Percentiles rank a stretch among this genome's conserved stretches.
phyloP scores from a whole-genome alignment of 2,329 filamentous ascomycete genomes.

The Teratosphaeria nubilosa region DNA sequence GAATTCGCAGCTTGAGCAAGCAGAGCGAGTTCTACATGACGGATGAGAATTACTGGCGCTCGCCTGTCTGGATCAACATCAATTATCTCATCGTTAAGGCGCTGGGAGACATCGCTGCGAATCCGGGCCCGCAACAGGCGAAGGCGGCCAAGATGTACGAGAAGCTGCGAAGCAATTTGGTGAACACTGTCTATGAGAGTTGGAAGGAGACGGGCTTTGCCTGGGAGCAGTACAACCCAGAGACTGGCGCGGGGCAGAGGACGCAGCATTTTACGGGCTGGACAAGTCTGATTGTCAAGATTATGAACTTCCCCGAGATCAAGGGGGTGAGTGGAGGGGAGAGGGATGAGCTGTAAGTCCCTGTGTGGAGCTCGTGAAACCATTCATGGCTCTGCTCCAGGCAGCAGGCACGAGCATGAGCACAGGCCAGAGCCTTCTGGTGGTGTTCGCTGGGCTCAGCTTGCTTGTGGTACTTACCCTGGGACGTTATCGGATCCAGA shows the following conservation, averaged over 20 bases:
- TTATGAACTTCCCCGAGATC: conserved; percentile 86
- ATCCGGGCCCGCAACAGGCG: conserved; percentile 54
- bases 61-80: conserved; percentile 90
- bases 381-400: neutral
- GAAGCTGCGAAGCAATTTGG: conserved; percentile 68
- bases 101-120: conserved; percentile 58
- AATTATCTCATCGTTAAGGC: conserved; percentile 80
- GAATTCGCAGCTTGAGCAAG: conserved; percentile 82
- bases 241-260: conserved; percentile 84
- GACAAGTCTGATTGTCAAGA: conserved; percentile 96
- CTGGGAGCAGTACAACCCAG: conserved; percentile 96
- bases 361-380: neutral
- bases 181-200: conserved; percentile 76
- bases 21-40: conserved; percentile 76
- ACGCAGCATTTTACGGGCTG: conserved; percentile 98
- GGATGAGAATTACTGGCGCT: conserved; percentile 93
- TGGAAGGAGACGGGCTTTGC: conserved; percentile 92
- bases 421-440: neutral
- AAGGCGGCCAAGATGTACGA: conserved; percentile 66
- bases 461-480: neutral
- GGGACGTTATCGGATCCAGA: neutral
- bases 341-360: conserved; percentile 40
- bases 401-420: neutral
- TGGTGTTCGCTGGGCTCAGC: neutral
- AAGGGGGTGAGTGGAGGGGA: conserved; percentile 12